Evolutionary conservation across 2,329 filamentous ascomycete species (phyloP).

Genomic region (Colletotrichum scovillei): DNA sequence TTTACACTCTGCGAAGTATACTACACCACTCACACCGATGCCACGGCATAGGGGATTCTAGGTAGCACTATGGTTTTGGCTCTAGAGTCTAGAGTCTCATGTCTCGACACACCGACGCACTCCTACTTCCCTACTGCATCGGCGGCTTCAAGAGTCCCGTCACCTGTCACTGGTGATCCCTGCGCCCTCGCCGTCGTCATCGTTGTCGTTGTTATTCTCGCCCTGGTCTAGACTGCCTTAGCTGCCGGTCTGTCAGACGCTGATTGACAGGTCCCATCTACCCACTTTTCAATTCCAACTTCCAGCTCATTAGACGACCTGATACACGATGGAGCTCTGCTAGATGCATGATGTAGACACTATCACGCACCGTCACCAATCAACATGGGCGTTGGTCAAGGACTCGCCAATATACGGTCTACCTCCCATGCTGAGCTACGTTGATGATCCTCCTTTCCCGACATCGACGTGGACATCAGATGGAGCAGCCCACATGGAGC

Average conservation of each 20-base stretch:
- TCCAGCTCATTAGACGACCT: slow-evolving; percentile 14
- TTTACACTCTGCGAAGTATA: background rate
- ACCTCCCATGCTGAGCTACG: background rate
- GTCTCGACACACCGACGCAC: background rate
- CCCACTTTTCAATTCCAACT: slow-evolving; percentile 21
- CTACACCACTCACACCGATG: background rate
- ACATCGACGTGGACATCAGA: background rate
- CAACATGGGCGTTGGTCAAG: background rate
- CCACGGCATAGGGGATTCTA: background rate
- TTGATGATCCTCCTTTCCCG: background rate
- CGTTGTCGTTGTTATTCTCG: background rate
- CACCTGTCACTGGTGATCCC: background rate
- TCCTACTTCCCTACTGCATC: background rate
- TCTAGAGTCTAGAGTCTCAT: background rate
- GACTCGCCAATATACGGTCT: background rate
- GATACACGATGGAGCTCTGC: background rate
- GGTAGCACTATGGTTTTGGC: background rate
- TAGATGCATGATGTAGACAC: background rate
- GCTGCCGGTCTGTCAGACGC: slow-evolving; percentile 10
- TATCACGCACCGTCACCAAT: background rate
- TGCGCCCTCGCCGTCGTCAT: background rate
- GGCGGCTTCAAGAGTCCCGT: background rate
- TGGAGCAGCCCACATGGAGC: slow-evolving; percentile 11
- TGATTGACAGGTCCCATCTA: slow-evolving; percentile 25
- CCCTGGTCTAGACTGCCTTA: slow-evolving; percentile 7